phyloP scores from a whole-genome alignment of 1,139 yeast genomes.

The Dujonia santamariae region DNA sequence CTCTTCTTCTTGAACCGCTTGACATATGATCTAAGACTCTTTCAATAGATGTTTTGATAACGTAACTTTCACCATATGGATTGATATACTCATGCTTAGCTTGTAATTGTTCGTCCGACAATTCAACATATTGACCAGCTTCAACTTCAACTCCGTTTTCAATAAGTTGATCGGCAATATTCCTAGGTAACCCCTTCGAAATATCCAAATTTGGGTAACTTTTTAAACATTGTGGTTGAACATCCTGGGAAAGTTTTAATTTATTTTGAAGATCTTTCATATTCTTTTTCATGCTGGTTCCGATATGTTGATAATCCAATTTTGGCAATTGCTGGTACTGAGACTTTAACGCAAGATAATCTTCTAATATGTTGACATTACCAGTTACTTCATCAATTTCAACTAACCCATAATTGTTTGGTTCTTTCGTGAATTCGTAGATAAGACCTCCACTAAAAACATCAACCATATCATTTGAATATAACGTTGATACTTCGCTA shows the following conservation, averaged over 20 bases:
- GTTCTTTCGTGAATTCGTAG: conserved; percentile 87
- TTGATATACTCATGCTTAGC: conserved; percentile 35
- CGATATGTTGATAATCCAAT: conserved; percentile 23
- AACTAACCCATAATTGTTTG: conserved; percentile 86
- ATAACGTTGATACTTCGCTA: conserved; percentile 71
- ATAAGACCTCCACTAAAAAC: conserved; percentile 92
- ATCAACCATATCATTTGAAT: conserved; percentile 69
- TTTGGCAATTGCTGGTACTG: conserved; percentile 39
- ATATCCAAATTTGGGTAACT: conserved; percentile 53
- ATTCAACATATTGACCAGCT: conserved; percentile 45
- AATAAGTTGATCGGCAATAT: conserved; percentile 45
- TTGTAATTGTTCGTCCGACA: conserved; percentile 36
- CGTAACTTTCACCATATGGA: conserved; percentile 32
- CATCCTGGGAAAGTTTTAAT: conserved; percentile 21
- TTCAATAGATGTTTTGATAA: conserved; percentile 17
- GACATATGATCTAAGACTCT: conserved; percentile 17
- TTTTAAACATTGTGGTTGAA: conserved; percentile 39
- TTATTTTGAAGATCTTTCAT: conserved; percentile 22
- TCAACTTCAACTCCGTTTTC: conserved; percentile 43
- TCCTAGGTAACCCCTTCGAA: conserved; percentile 44
- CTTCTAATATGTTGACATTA: conserved; percentile 50
- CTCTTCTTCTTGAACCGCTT: too few species aligned
- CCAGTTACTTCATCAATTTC: conserved; percentile 53
- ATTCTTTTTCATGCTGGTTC: conserved; percentile 24
- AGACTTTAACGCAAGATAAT: conserved; percentile 49